Evolutionary conservation across 2,329 filamentous ascomycete species (phyloP).

Genomic region (Graphilbum fragrans): DNA sequence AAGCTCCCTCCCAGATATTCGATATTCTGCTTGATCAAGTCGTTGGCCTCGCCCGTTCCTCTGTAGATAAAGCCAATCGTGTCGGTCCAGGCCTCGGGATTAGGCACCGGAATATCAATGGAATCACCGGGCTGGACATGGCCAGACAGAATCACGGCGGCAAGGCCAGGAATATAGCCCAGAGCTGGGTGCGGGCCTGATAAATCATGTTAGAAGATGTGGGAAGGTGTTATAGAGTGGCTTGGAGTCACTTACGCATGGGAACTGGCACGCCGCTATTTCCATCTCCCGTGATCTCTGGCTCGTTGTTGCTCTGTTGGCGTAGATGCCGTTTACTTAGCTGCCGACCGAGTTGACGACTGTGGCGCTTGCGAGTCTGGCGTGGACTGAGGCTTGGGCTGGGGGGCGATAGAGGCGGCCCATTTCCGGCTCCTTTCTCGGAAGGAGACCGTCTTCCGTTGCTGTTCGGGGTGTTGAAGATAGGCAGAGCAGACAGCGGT

Average conservation of each 20-base stretch:
- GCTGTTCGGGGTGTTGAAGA: not conserved
- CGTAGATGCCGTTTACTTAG: constrained; percentile 1
- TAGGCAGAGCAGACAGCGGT: constrained; percentile 4
- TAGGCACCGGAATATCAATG: constrained; percentile 45
- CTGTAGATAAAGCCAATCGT: constrained; percentile 45
- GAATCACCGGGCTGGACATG: constrained; percentile 38
- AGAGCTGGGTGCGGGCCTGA: constrained; percentile 35
- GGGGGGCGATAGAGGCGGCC: not conserved
- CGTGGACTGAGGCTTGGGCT: not conserved
- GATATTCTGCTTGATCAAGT: constrained; percentile 38
- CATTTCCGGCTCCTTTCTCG: too few species aligned
- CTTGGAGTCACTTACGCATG: constrained; percentile 31
- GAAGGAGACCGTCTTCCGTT: not conserved
- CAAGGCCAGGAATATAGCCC: constrained; percentile 39
- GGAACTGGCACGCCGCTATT: constrained; percentile 22
- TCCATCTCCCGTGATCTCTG: not conserved
- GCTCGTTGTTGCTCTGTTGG: not conserved
- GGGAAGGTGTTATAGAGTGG: too few species aligned
- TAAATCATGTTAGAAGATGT: constrained; percentile 17
- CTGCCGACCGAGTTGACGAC: constrained; percentile 1
- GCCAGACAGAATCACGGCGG: constrained; percentile 40
- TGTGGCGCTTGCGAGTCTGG: not conserved
- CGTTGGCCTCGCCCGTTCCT: constrained; percentile 30
- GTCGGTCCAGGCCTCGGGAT: constrained; percentile 41
- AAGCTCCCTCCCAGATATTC: constrained; percentile 38